Evolutionary conservation across 306 rosid species (phyloP).

Genomic region (Quercus dentata): DNA sequence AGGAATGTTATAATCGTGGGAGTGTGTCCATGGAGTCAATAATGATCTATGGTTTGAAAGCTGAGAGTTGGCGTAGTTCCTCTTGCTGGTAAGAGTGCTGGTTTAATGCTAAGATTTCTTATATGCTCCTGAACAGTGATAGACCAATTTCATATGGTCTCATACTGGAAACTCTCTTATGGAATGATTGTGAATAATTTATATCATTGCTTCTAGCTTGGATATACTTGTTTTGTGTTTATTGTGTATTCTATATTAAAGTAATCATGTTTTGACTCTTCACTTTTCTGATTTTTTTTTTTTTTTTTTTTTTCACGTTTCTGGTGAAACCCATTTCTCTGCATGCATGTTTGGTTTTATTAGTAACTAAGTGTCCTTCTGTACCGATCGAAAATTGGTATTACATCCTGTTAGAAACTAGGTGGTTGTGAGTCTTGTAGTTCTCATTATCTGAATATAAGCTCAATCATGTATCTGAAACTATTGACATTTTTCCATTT

Average conservation of each 20-base stretch:
- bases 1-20: no score
- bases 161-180: background rate
- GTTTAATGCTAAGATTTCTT: background rate
- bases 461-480: background rate
- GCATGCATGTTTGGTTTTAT: background rate
- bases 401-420: background rate
- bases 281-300: background rate
- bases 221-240: background rate
- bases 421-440: background rate
- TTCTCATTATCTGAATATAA: background rate
- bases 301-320: background rate
- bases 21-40: background rate
- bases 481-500: slow-evolving; percentile 2
- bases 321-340: background rate
- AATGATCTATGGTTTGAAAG: background rate
- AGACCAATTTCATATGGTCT: background rate
- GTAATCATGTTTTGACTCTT: background rate
- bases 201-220: background rate
- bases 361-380: background rate
- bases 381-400: background rate
- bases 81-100: background rate
- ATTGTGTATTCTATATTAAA: background rate
- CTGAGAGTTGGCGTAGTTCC: background rate
- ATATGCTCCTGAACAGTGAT: background rate
- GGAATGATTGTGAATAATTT: background rate